These are phyloP conservation scores for Klebsormidium nitens DNA, from an alignment of 139 green algal genomes.

Conservation along the genomic window DNA sequence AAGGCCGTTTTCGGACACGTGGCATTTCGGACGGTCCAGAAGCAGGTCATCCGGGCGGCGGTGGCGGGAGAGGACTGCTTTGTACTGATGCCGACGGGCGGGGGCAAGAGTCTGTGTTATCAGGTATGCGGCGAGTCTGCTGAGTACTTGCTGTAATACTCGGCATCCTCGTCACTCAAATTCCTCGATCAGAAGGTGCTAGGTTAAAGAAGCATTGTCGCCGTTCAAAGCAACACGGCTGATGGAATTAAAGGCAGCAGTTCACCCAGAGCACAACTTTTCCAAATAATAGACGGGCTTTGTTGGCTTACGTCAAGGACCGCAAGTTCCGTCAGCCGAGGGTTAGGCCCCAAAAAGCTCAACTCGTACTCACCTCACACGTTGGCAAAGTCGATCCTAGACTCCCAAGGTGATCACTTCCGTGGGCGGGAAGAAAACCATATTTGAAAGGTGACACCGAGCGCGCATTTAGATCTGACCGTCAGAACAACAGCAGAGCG, in stretches of 20 bases:
- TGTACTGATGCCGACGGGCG: conserved; percentile 91
- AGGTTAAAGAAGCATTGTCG: background rate
- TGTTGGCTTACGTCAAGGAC: conserved; percentile 1
- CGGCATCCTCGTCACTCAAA: background rate
- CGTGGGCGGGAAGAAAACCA: background rate
- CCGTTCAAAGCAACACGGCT: background rate
- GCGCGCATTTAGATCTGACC: background rate
- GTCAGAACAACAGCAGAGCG: background rate
- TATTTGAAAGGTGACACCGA: background rate
- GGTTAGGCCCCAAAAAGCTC: too few relatives aligned
- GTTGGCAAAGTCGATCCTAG: too few relatives aligned
- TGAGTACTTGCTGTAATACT: background rate
- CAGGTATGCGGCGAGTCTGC: conserved; percentile 37
- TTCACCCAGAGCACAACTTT: background rate
- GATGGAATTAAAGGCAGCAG: background rate
- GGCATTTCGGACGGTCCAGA: conserved; percentile 34
- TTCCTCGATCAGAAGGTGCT: background rate
- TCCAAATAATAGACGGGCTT: background rate
- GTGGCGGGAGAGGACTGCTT: conserved; percentile 70
- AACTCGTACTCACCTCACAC: too few relatives aligned
- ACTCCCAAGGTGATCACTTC: too few relatives aligned
- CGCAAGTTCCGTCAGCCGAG: too few relatives aligned
- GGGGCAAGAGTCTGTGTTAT: conserved; percentile 80
- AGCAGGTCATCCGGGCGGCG: conserved; percentile 60
- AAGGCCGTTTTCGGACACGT: conserved; percentile 34